phyloP scores from a whole-genome alignment of 1,139 yeast species.

The Yamadazyma atmosphaerica region DNA sequence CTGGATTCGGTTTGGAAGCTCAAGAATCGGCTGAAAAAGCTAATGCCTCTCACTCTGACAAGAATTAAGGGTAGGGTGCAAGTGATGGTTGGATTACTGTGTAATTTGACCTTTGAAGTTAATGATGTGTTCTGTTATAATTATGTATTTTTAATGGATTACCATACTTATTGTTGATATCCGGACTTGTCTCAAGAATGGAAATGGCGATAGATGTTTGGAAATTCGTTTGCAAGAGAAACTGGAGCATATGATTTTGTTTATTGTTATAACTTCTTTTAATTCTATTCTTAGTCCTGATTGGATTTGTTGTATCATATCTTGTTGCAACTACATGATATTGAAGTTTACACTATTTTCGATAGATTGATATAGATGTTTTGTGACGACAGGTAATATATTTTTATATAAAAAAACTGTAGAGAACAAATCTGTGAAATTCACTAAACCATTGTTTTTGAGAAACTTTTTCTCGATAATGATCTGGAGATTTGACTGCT shows the following conservation, averaged over 20 bases:
- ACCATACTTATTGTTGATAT: too few species aligned
- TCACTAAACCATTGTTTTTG: background rate
- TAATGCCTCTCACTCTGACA: background rate
- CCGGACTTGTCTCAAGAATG: too few species aligned
- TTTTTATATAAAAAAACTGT: background rate
- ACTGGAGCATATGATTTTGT: background rate
- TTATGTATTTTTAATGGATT: too few species aligned
- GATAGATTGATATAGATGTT: constrained; percentile 3
- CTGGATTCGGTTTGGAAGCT: constrained; percentile 1
- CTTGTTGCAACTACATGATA: constrained; percentile 1
- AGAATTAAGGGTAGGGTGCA: background rate
- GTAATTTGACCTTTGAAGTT: background rate
- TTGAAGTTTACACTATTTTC: background rate
- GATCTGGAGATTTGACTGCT: constrained; percentile 8
- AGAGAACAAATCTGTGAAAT: background rate
- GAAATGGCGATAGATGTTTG: too few species aligned
- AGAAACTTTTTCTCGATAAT: background rate
- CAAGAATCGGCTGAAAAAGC: background rate
- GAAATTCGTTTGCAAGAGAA: background rate
- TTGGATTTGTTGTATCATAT: constrained; percentile 1
- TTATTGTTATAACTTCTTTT: constrained; percentile 1
- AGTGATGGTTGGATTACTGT: background rate
- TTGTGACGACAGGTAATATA: constrained; percentile 1
- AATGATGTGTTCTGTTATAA: too few species aligned
- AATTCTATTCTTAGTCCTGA: background rate